Conservation (phyloP, 2,329 filamentous ascomycete species). For the Torrubiella hemipterigena region DNA sequence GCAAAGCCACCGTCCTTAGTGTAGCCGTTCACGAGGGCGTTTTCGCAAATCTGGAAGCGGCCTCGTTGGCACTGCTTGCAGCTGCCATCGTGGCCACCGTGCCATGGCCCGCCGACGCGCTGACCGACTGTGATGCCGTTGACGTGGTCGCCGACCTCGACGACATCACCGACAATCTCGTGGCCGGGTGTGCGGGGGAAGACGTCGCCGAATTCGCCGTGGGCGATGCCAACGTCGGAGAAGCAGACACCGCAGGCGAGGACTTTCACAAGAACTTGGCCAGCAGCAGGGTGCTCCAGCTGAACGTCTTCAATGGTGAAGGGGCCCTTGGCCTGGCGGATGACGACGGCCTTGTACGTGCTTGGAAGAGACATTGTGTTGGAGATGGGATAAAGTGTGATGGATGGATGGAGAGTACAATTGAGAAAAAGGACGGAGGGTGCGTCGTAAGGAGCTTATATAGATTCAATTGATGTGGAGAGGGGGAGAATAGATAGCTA, state of each 20-base stretch:
- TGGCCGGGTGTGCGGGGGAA: slow-evolving; percentile 58
- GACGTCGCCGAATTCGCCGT: slow-evolving; percentile 38
- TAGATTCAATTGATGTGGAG: too few relatives aligned
- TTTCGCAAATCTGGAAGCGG: slow-evolving; percentile 52
- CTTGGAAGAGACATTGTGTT: slow-evolving; percentile 38
- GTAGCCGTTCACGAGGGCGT: slow-evolving; percentile 48
- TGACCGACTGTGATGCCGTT: slow-evolving; percentile 50
- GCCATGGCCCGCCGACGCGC: slow-evolving; percentile 56
- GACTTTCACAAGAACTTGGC: slow-evolving; percentile 58
- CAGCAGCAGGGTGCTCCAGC: slow-evolving; percentile 40
- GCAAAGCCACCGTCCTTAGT: slow-evolving; percentile 55
- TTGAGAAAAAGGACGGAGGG: too few relatives aligned
- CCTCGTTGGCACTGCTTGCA: slow-evolving; percentile 50
- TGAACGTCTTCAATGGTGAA: slow-evolving; percentile 47
- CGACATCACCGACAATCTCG: slow-evolving; percentile 58
- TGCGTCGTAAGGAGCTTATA: too few relatives aligned
- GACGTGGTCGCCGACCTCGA: slow-evolving; percentile 44
- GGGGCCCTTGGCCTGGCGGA: slow-evolving; percentile 38
- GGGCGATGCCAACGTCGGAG: slow-evolving; percentile 38
- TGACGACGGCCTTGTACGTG: slow-evolving; percentile 54
- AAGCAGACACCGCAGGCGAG: slow-evolving; percentile 63
- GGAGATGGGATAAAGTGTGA: background rate
- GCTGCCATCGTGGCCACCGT: slow-evolving; percentile 47
- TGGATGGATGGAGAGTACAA: too few relatives aligned
- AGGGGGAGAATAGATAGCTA: too few relatives aligned